Evolutionary conservation across 768 basidiomycete species (phyloP), one percentile per base, ranked within the genome.

Genomic region (Pleurotus sapidus): DNA sequence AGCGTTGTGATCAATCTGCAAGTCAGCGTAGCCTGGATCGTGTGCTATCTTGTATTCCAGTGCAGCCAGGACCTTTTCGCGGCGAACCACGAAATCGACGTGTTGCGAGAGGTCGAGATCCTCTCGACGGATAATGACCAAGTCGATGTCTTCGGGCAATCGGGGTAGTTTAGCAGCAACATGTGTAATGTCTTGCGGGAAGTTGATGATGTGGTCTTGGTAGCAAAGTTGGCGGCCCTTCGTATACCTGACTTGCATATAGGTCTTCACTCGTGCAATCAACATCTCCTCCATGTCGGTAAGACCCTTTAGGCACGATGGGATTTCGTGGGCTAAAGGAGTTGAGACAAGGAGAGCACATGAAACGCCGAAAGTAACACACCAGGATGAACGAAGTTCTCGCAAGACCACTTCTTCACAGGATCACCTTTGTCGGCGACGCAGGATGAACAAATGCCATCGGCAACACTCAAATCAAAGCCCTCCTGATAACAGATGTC

Each of bases 261-360:
- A 23, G 7, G 59, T 43, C 42, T 58, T 38, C 47, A 56, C 53
- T 17, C 24, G 55, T 12, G 57, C 9, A 39, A 63, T 61, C 11
- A 67, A 45, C 43, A 65, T 60, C 14, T 63, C 61, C 42, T 64
- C 57, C 59, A 64, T 63, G 23, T 60, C 46, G 8, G 63, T 51
- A 6, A 65, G 56, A 17, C 37, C 37, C 18, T 43, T 40, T n/a
- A 37, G 53, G 9, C 45, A 56, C 1, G 7, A 2, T 6, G 27
- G 27, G n/a, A 20, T n/a, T 7, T 24, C 27, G 6, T 17, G 48
- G n/a, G 48, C 48, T 18, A 24, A 30, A 49, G 5, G 27, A 24
- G 2, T 12, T 15, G 48, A 25, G 48, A 25, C 20, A 20, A 3
- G 20, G 3, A 20, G 20, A 20, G 20, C 20, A 20, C 20, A 20